Conservation (phyloP, 345 rosid species). For the Mallotus nudiflorus region DNA sequence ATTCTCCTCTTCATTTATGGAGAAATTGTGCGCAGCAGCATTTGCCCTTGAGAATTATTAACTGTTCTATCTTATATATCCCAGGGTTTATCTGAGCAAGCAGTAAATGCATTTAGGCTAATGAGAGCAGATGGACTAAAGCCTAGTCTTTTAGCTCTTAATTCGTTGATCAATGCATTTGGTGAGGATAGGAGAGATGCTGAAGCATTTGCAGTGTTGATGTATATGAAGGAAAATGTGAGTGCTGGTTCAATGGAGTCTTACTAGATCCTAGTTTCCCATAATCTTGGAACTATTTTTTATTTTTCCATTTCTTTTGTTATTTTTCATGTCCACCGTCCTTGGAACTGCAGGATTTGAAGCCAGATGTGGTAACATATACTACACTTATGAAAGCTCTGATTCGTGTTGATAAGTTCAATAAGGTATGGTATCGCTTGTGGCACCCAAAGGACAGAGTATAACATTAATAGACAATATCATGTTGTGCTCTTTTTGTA, state of each 20-base stretch:
- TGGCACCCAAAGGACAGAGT: background rate
- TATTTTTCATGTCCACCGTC: constrained; percentile 27
- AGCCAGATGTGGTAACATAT: constrained; percentile 92
- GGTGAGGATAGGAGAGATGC: constrained; percentile 91
- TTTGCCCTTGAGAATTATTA: background rate
- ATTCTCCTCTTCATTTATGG: background rate
- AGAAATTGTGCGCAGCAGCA: background rate
- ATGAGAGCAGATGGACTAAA: constrained; percentile 89
- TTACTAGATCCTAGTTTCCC: background rate
- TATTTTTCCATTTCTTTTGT: background rate
- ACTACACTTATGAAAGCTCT: constrained; percentile 95
- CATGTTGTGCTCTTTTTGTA: background rate
- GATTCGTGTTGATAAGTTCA: constrained; percentile 81
- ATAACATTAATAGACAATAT: background rate
- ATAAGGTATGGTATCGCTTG: constrained; percentile 48
- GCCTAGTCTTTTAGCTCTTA: constrained; percentile 84
- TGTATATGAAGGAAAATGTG: constrained; percentile 93
- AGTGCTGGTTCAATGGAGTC: constrained; percentile 12
- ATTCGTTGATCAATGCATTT: constrained; percentile 92
- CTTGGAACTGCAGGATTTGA: constrained; percentile 61
- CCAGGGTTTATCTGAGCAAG: constrained; percentile 96
- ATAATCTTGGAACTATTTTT: background rate
- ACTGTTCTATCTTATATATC: constrained; percentile 5
- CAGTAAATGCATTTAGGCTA: constrained; percentile 77
- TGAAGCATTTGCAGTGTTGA: constrained; percentile 90